Evolutionary conservation across 2,329 filamentous ascomycete genomes (phyloP).

Genomic region (Fusarium phyllophilum): DNA sequence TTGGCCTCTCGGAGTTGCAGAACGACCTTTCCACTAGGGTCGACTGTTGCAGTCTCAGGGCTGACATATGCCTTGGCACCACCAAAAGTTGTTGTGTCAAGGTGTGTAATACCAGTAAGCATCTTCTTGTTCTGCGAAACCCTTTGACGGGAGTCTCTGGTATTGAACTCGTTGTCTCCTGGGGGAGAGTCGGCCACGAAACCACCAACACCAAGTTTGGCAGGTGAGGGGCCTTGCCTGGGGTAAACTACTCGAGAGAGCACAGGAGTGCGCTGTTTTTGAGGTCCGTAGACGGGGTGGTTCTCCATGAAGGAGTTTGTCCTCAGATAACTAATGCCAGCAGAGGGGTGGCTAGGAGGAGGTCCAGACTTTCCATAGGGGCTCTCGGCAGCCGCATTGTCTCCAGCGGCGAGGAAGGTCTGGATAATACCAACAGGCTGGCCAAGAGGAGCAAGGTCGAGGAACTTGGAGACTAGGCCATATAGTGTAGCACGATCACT

Average conservation of each 20-base stretch:
- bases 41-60: constrained; percentile 55
- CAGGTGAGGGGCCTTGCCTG: constrained; percentile 45
- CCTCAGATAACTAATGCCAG: constrained; percentile 70
- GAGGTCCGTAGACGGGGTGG: constrained; percentile 70
- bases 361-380: constrained; percentile 65
- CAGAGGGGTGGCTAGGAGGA: constrained; percentile 70
- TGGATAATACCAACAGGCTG: constrained; percentile 45
- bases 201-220: constrained; percentile 65
- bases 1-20: constrained; percentile 55
- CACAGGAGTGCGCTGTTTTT: constrained; percentile 60
- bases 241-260: constrained; percentile 63
- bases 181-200: constrained; percentile 59
- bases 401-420: constrained; percentile 39
- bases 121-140: constrained; percentile 37
- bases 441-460: constrained; percentile 68
- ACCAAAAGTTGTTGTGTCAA: constrained; percentile 61
- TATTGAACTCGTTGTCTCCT: constrained; percentile 57
- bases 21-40: constrained; percentile 61
- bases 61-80: constrained; percentile 66
- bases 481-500: constrained; percentile 62
- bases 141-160: constrained; percentile 32
- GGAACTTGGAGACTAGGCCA: constrained; percentile 66
- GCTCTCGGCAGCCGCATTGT: constrained; percentile 45
- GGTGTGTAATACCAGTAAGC: constrained; percentile 50
- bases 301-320: constrained; percentile 66